phyloP scores from a whole-genome alignment of 192 early-diverging fungal species.

The Coemansia sp. region DNA sequence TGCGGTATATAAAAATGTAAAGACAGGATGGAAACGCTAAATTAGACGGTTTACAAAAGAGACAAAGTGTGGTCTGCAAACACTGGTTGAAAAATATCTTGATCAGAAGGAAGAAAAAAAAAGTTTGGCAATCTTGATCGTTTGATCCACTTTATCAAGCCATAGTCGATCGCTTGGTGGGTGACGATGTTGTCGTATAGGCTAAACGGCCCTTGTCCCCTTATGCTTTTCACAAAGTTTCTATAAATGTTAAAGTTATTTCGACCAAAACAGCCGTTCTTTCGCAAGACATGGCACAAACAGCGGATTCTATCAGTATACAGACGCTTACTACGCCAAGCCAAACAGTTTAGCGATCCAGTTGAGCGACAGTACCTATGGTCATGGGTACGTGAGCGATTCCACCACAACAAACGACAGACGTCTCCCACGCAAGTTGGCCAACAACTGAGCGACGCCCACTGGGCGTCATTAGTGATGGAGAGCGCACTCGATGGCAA shows the following conservation, averaged over 20 bases:
- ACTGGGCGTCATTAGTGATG: constrained; percentile 23
- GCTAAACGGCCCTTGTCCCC: no score
- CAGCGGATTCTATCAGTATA: constrained; percentile 21
- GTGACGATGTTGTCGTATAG: neutral
- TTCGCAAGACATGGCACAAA: constrained; percentile 27
- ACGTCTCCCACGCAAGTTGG: constrained; percentile 29
- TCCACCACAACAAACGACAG: constrained; percentile 45
- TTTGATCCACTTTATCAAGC: neutral
- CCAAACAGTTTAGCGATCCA: constrained; percentile 31
- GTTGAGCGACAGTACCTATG: constrained; percentile 47
- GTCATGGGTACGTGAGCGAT: constrained; percentile 56
- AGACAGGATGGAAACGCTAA: neutral
- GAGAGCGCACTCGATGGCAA: constrained; percentile 16
- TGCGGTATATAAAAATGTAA: neutral
- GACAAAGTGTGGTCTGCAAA: neutral
- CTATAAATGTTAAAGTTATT: constrained; percentile 23
- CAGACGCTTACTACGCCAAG: constrained; percentile 30
- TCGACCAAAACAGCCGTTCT: constrained; percentile 40
- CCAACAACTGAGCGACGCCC: constrained; percentile 31
- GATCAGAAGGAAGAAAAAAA: neutral
- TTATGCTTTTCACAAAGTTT: neutral
- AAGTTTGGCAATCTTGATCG: neutral
- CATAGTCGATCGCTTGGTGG: neutral
- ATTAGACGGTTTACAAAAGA: neutral
- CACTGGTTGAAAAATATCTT: neutral